Evolutionary conservation across 108 stramenopile genomes (phyloP), one percentile per base, ranked within the genome.

Genomic region (Asterionellopsis glacialis): DNA sequence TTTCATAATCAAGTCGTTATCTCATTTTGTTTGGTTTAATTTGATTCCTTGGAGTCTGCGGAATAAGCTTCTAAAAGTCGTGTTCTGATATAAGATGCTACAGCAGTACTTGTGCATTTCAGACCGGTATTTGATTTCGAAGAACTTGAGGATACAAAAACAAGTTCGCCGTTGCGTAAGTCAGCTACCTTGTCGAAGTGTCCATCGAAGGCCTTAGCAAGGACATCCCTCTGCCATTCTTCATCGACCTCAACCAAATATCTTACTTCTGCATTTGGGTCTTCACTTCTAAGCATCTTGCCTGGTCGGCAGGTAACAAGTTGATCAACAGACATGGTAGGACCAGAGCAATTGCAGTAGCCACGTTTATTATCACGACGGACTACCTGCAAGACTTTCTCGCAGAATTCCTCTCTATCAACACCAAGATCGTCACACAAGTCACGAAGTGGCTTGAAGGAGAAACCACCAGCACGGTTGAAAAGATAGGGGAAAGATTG

Each of bases 351-450:
- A 26, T 40, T 57, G 26, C 54, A 55, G 55, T 65, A 65, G 2
- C 64, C 64, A 25, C 64, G 54, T 54, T 65, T 65, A 55, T 65
- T 65, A 38, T 65, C 64, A 22, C 64, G 50, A 9, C 64, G 24
- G 9, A 65, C 64, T 11, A 65, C 64, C 41, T 55, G 56, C 13
- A 65, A 54, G 26, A 65, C 64, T 27, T 47, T 45, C 55, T 65
- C 64, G 45, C 22, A 23, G 41, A 65, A 65, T 40, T 65, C 64
- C 22, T 65, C 64, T 25, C 19, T 57, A 15, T 42, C 57, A 7
- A 65, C 64, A 5, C 64, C 64, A 9, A 65, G 55, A 1, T 55
- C 41, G 14, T 65, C 64, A 3, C 55, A 65, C 11, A 65, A 38
- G 12, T 55, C 39, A 22, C 64, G 54, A 47, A 65, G 64, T n/a